Base-by-base conservation (phyloP, 768 basidiomycete species). In the Auricularia cornea region DNA sequence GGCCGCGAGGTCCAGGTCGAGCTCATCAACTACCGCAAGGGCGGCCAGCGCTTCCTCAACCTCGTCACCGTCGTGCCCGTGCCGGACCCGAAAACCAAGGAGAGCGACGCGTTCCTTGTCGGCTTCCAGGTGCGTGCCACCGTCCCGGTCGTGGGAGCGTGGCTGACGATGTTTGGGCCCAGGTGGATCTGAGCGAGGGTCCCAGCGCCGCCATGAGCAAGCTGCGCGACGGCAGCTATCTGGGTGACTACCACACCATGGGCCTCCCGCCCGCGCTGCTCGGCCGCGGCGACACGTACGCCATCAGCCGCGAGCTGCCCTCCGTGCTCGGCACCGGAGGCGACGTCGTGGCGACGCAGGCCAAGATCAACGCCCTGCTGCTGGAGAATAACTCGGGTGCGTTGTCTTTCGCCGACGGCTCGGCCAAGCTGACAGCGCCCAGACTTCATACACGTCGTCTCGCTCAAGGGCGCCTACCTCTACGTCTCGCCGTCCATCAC, bases 11-110 rank as follows among this genome's bases (percentile, higher is more conserved):
- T 61, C 33, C 60, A 64, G 38, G 75, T 86, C 85, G 2, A 86
- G 81, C 78, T 99, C 60, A 80, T 94, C 74, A 98, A 99, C 73
- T 98, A 94, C 72, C 80, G 84, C 40, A 94, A 93, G 70, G 86
- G 86, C 62, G 92, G 94, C 10, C 76, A 80, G 26, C 83, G 93
- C 1, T 98, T 98, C 74, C 85, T 91, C 75, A 99, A 98, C 71
- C 85, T 96, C 63, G 86, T 98, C 66, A 90, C 90, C 28, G 83
- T 98, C 69, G 90, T 98, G 40, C 96, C 97, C 20, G 82, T 98
- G 64, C 72, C 79, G 0, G 92, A 32, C 48, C 75, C 66, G 66
- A 80, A 84, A 51, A 87, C 86, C 66, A 80, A 80, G 40, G 84
- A 85, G 61, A 88, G 95, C 54, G 81, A 91, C 44, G 86, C 84